Base-by-base conservation (phyloP, 495 filamentous ascomycete species). In the Articulospora tetracladia region DNA sequence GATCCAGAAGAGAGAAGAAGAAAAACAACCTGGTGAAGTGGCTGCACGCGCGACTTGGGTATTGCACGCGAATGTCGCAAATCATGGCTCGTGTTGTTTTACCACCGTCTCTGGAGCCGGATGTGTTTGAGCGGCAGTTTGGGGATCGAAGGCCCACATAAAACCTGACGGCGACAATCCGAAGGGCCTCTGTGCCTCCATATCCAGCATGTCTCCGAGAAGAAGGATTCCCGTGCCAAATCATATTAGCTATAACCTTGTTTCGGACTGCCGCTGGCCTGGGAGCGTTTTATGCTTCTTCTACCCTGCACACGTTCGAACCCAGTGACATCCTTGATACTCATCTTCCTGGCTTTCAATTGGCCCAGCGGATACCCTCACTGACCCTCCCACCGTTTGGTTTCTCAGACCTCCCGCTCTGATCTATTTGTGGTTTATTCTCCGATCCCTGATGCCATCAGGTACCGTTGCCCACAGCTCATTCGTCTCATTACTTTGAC, bases 61-160 rank as follows among this genome's bases (percentile, higher is more conserved):
- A 3, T 44, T n/a, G n/a, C 17, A 11, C 39, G 8, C 17, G 39
- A 44, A 28, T 11, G 12, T 60, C 25, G 58, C 30, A 52, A 55
- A 36, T 50, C 23, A 55, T 55, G 26, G 26, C 17, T 27, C 15
- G 22, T 25, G 22, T 19, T 48, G 30, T 59, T 62, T 62, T 30
- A 41, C n/a, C 24, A 58, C 22, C 10, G 30, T 11, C 17, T 52
- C 32, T 62, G 63, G 63, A 65, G 63, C 49, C 49, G 58, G 55
- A 30, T n/a, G 26, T 32, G 63, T 66, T 66, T 66, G 63, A 66
- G 39, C 26, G 55, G 15, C 63, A 24, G 59, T 66, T 66, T 64
- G 62, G 30, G 12, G 47, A 10, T 50, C 20, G 8, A 44, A 3
- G 39, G 11, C 39, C 39, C 39, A 44, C 39, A 3, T 32, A 32